Percentiles rank a stretch among this genome's conserved stretches.
Conservation (phyloP, 2,329 filamentous ascomycete species). For the Ophiostoma perfectum region DNA sequence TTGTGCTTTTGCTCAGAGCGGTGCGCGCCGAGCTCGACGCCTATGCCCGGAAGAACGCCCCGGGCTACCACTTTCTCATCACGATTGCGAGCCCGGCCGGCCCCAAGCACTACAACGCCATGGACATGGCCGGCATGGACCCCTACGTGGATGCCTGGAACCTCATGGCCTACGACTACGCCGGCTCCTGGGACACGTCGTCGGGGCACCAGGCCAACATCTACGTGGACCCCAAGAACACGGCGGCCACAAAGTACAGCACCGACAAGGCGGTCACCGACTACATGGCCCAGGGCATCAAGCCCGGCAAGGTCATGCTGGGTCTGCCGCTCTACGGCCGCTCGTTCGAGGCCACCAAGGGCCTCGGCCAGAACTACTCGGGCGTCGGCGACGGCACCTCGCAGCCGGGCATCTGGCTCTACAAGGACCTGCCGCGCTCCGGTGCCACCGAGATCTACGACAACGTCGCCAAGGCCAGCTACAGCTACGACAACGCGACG, state of each 20-base stretch:
- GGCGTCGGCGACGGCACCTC: slow-evolving; percentile 64
- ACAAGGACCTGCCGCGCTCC: slow-evolving; percentile 64
- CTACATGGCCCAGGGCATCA: slow-evolving; percentile 59
- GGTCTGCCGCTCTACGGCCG: slow-evolving; percentile 79
- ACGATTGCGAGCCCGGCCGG: slow-evolving; percentile 50
- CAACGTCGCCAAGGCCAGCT: slow-evolving; percentile 56
- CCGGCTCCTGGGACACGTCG: slow-evolving; percentile 55
- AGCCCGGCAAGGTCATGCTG: slow-evolving; percentile 61
- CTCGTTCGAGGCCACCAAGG: slow-evolving; percentile 57
- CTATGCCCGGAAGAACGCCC: slow-evolving; percentile 42
- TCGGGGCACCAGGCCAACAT: slow-evolving; percentile 69
- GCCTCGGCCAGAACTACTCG: slow-evolving; percentile 57
- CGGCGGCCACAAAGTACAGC: slow-evolving; percentile 61
- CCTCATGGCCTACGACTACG: slow-evolving; percentile 69
- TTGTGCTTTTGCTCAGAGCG: slow-evolving; percentile 42
- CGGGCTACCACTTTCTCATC: slow-evolving; percentile 48
- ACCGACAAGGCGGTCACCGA: slow-evolving; percentile 59
- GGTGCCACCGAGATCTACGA: slow-evolving; percentile 57
- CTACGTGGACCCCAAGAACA: slow-evolving; percentile 49
- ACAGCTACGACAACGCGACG: slow-evolving; percentile 58
- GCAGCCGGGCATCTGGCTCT: slow-evolving; percentile 74
- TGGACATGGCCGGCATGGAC: slow-evolving; percentile 47
- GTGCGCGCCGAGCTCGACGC: slow-evolving; percentile 45
- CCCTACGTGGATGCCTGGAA: slow-evolving; percentile 39
- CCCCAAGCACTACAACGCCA: slow-evolving; percentile 41